These are phyloP conservation scores for Aspergillus caelatus DNA, from an alignment of 2,329 filamentous ascomycete genomes.

Conservation along the genomic window DNA sequence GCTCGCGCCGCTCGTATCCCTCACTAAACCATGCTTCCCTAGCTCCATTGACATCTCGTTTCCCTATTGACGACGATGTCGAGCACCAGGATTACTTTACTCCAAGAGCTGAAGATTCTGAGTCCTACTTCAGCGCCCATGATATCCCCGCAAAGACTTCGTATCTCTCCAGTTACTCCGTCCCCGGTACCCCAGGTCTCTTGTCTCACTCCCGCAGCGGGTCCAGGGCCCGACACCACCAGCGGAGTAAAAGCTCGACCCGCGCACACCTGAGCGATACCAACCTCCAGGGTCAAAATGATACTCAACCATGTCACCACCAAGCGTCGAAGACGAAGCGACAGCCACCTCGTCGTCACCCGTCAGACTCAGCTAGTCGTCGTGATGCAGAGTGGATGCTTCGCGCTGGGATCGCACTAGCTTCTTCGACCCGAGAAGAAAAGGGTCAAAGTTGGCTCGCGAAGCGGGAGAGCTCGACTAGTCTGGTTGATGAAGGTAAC, in stretches of 20 bases:
- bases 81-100: constrained; percentile 38
- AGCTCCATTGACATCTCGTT: constrained; percentile 60
- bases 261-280: constrained; percentile 39
- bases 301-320: constrained; percentile 29
- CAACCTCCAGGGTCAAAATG: constrained; percentile 33
- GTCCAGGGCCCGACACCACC: constrained; percentile 38
- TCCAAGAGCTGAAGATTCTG: constrained; percentile 15
- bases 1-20: constrained; percentile 58
- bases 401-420: constrained; percentile 59
- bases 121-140: constrained; percentile 9
- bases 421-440: constrained; percentile 59
- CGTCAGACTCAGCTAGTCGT: constrained; percentile 10
- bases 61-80: constrained; percentile 54
- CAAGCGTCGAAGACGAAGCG: constrained; percentile 12
- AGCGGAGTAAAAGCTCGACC: constrained; percentile 39
- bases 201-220: constrained; percentile 45
- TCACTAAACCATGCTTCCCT: constrained; percentile 63
- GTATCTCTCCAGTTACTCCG: constrained; percentile 46
- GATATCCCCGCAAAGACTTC: constrained; percentile 39
- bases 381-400: constrained; percentile 61
- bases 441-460: constrained; percentile 66
- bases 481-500: constrained; percentile 47
- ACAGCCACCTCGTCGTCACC: constrained; percentile 6
- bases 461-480: constrained; percentile 59
- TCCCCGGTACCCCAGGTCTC: constrained; percentile 47